Evolutionary conservation across 192 early-diverging fungal species (phyloP), one percentile per base, ranked within the genome.

Genomic region (Umbelopsis ramanniana): DNA sequence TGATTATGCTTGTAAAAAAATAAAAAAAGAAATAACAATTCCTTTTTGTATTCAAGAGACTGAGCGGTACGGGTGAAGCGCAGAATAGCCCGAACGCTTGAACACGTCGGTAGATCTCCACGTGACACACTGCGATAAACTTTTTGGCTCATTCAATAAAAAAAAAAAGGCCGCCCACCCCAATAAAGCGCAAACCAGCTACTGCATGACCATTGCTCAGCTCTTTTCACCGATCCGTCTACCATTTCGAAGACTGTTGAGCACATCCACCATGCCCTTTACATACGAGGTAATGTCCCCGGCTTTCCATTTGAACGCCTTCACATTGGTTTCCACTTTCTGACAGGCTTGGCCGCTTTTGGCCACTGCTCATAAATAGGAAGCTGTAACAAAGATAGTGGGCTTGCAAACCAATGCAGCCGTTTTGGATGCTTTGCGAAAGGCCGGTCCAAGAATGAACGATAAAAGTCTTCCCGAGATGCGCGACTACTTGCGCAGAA

Each of bases 331-430:
- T 29, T 10, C 8, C 26, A 35, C 33, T 7, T 1, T 63, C 57
- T 63, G 57, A 63, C 57, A 63, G 40, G 6, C 57, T 38, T 15
- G 15, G 15, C 24, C 26, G 26, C 17, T 37, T 38, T 37, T 57
- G 23, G 14, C 19, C 10, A 35, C 5, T 5, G 53, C 8, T 19
- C 29, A 63, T 29, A 22, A 29, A 67, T 68, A 96, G 94, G 81
- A 87, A 23, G 94, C 95, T 8, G 87, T 97, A 68, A 76, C 88
- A 17, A 83, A 87, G 70, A 85, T 99, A 69, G 97, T 96, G 82
- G 75, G 82, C 38, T 81, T 94, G 38, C 96, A 99, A 81, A 95
- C 91, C 29, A 99, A 96, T 85, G 90, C 93, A 70, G 82, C 88
- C 21, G 76, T 89, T 29, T 80, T 98, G 10, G 89, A 92, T 50